These are phyloP conservation scores for Rhodotorula sp. DNA, from an alignment of 1,284 basidiomycete genomes.

Conservation along the genomic window DNA sequence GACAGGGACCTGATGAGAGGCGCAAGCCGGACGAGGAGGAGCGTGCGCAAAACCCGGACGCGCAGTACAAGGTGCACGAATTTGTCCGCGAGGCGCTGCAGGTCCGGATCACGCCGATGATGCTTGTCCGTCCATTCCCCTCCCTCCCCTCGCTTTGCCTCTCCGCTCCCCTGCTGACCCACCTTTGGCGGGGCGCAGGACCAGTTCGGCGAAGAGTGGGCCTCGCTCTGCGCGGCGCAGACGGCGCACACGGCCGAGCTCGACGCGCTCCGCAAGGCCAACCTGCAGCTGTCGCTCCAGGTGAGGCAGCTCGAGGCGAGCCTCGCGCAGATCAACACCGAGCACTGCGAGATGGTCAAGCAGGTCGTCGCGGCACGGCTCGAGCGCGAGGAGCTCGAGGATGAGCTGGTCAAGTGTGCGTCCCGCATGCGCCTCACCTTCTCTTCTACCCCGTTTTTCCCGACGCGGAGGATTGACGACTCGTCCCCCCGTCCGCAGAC, in stretches of 20 bases:
- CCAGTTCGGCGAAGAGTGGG: constrained; percentile 81
- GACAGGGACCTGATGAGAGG: not conserved
- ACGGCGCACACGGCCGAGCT: constrained; percentile 78
- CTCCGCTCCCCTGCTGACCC: too few species aligned
- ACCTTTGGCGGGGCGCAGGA: constrained; percentile 57
- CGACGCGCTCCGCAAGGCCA: constrained; percentile 74
- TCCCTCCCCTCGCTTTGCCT: not conserved
- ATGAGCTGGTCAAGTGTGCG: constrained; percentile 74
- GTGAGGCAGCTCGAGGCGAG: constrained; percentile 78
- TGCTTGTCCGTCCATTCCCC: constrained; percentile 43
- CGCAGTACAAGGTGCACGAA: constrained; percentile 67
- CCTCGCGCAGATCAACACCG: constrained; percentile 73
- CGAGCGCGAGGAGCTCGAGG: constrained; percentile 84
- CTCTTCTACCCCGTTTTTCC: not conserved
- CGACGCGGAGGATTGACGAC: not conserved
- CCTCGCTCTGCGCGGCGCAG: constrained; percentile 66
- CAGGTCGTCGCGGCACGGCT: constrained; percentile 83
- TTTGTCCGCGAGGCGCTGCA: constrained; percentile 83
- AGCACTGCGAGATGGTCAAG: constrained; percentile 71
- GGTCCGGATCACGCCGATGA: constrained; percentile 61
- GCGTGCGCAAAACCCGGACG: constrained; percentile 44
- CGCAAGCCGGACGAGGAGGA: constrained; percentile 45
- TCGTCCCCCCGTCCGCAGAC: constrained; percentile 8
- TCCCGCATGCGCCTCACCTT: not conserved
- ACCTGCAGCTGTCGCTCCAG: constrained; percentile 72